Percentiles rank a stretch among this genome's conserved stretches.
These are phyloP conservation scores for Letharia lupina DNA, from an alignment of 495 filamentous ascomycete species.

Conservation along the genomic window DNA sequence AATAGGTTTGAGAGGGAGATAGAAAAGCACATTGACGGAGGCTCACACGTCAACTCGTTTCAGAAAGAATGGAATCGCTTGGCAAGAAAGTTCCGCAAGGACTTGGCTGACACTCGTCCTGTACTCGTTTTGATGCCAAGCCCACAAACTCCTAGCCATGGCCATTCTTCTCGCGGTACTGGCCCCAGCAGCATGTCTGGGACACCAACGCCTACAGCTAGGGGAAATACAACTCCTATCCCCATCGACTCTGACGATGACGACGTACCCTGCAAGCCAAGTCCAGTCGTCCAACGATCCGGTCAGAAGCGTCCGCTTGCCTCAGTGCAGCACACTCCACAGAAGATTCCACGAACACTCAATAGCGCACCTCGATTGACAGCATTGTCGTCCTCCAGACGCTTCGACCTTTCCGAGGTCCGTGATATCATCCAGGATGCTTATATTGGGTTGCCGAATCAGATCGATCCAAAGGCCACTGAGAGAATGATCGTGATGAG, in stretches of 20 bases:
- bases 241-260: constrained; percentile 17
- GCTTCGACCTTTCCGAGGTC: constrained; percentile 32
- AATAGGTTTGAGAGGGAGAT: constrained; percentile 30
- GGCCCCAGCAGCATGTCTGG: too few species aligned
- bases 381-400: constrained; percentile 2
- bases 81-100: too few species aligned
- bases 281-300: background rate
- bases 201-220: constrained; percentile 10
- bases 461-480: constrained; percentile 37
- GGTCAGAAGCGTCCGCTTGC: background rate
- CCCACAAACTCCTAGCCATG: background rate
- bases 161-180: too few species aligned
- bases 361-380: too few species aligned
- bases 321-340: background rate
- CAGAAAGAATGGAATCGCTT: constrained; percentile 30
- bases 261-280: background rate
- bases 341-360: background rate
- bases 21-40: constrained; percentile 32
- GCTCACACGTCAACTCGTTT: constrained; percentile 23
- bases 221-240: background rate
- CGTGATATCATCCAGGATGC: constrained; percentile 34
- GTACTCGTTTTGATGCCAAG: too few species aligned
- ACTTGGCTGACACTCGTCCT: too few species aligned
- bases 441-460: constrained; percentile 33
- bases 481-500: constrained; percentile 35